These are phyloP conservation scores for Zychaea mexicana DNA, from an alignment of 371 early-diverging fungal genomes.

Conservation along the genomic window DNA sequence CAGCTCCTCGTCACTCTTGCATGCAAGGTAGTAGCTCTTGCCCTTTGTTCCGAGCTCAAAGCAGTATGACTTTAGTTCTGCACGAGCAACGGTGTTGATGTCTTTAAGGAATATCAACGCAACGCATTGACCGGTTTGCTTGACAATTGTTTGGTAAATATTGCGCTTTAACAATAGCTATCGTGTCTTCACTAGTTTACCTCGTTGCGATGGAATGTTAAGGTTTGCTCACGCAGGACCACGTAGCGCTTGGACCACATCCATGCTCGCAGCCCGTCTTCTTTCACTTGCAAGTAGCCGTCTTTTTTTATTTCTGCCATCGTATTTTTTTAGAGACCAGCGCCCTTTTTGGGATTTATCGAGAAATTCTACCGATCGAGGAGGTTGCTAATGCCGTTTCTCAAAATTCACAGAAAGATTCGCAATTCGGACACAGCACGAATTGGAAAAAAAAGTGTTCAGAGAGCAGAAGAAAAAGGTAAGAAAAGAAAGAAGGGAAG, in stretches of 20 bases:
- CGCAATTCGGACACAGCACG: too few relatives aligned
- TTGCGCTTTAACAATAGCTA: not conserved
- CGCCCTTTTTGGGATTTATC: too few relatives aligned
- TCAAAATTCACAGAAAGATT: too few relatives aligned
- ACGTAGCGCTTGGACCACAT: slow-evolving; percentile 95
- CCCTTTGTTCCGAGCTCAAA: slow-evolving; percentile 92
- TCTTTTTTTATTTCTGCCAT: slow-evolving; percentile 77
- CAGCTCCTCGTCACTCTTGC: slow-evolving; percentile 93
- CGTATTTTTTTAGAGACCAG: not conserved
- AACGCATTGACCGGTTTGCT: slow-evolving; percentile 58
- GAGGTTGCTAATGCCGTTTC: too few relatives aligned
- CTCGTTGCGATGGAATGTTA: slow-evolving; percentile 94
- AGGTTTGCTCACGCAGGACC: slow-evolving; percentile 85
- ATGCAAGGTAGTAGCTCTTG: slow-evolving; percentile 84
- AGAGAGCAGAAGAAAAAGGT: too few relatives aligned
- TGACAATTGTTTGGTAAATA: not conserved
- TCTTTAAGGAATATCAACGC: slow-evolving; percentile 91
- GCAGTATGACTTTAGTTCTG: slow-evolving; percentile 88
- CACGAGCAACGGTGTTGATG: slow-evolving; percentile 81
- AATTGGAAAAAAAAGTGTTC: too few relatives aligned
- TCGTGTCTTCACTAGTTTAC: slow-evolving; percentile 36
- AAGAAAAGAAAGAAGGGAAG: too few relatives aligned
- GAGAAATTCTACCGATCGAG: too few relatives aligned
- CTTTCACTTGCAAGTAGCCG: slow-evolving; percentile 86
- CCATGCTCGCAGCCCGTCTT: slow-evolving; percentile 86